Evolutionary conservation across 192 early-diverging fungal species (phyloP).

Genomic region (Backusella sp.): DNA sequence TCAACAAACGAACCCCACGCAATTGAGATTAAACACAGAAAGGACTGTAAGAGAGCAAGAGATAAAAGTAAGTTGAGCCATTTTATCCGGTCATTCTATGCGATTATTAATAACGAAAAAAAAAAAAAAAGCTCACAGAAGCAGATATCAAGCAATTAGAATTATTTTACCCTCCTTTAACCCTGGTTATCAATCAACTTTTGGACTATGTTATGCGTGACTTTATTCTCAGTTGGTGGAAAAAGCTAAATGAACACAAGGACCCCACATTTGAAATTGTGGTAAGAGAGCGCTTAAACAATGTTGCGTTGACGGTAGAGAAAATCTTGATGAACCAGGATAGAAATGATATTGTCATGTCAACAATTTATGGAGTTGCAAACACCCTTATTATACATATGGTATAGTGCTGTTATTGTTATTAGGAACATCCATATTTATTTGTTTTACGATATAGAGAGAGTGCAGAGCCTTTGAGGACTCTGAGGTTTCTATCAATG

Average conservation of each 20-base stretch:
- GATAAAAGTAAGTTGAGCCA: neutral
- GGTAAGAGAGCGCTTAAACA: constrained; percentile 25
- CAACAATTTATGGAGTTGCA: constrained; percentile 46
- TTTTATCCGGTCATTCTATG: neutral
- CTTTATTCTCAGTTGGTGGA: constrained; percentile 33
- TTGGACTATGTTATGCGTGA: constrained; percentile 20
- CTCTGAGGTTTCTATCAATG: constrained; percentile 35
- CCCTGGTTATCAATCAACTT: neutral
- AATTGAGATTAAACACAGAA: neutral
- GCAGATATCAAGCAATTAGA: constrained; percentile 8
- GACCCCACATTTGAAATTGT: constrained; percentile 9
- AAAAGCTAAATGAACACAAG: constrained; percentile 15
- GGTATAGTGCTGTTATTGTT: constrained; percentile 27
- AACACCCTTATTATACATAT: constrained; percentile 58
- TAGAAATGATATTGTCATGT: constrained; percentile 42
- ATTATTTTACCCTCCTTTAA: constrained; percentile 20
- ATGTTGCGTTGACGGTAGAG: constrained; percentile 17
- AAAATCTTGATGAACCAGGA: constrained; percentile 26
- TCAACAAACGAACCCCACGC: neutral
- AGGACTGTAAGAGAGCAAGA: neutral
- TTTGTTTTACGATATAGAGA: constrained; percentile 15
- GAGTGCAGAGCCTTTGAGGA: constrained; percentile 41
- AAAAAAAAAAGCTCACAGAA: neutral
- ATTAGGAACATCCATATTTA: neutral
- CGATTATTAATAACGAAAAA: neutral